Percentiles rank a stretch among this genome's conserved stretches.
Evolutionary conservation across 352 stramenopile genomes (phyloP).

Genomic region (Globisporangium abappressorium): DNA sequence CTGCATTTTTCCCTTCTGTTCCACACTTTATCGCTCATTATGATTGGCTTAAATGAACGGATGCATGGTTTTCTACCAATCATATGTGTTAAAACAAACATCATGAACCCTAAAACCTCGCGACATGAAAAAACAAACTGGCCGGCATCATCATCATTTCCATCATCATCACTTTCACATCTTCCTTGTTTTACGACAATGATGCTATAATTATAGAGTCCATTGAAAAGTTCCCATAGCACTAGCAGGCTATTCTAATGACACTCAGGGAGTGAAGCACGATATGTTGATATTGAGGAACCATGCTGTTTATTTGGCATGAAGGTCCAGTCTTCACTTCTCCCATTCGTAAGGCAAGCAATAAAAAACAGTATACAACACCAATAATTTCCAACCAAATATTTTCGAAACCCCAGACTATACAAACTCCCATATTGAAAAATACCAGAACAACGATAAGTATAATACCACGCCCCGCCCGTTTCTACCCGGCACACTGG

Average conservation of each 20-base stretch:
- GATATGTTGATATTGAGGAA: too few species aligned
- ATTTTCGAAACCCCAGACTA: background rate
- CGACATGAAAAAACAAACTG: conserved; percentile 1
- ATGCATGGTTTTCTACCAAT: background rate
- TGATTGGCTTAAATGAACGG: background rate
- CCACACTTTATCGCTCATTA: background rate
- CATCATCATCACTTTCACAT: conserved; percentile 2
- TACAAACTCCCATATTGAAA: background rate
- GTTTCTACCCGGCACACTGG: conserved; percentile 11
- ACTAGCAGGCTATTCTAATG: too few species aligned
- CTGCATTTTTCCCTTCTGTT: background rate
- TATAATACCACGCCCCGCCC: background rate
- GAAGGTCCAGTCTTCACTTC: too few species aligned
- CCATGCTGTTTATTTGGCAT: too few species aligned
- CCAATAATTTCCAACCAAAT: background rate
- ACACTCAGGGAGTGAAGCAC: too few species aligned
- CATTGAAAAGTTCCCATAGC: too few species aligned
- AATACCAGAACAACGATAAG: background rate
- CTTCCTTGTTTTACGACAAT: background rate
- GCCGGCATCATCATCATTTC: background rate
- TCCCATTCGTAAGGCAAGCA: background rate
- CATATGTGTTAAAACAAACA: background rate
- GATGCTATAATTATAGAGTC: background rate
- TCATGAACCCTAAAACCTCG: background rate
- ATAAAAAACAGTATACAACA: background rate